Percentiles rank a stretch among this genome's conserved stretches.
These are phyloP conservation scores for Plasmodium chabaudi DNA, from an alignment of 169 alveolate genomes.

Conservation along the genomic window DNA sequence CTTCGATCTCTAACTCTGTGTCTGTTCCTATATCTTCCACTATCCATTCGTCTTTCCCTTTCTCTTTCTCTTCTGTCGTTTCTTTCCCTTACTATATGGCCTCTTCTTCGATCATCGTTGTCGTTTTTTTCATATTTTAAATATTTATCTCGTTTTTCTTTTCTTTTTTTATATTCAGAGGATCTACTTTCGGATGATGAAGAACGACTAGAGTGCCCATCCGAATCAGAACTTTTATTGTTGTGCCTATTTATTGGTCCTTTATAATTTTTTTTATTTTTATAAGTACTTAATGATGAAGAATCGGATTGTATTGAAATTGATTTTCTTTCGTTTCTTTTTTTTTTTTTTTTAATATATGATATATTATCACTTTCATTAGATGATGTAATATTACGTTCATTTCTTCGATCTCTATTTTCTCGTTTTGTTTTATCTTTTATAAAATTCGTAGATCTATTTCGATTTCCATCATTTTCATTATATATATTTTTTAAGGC, in stretches of 20 bases:
- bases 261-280: not conserved
- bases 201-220: not conserved
- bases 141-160: not conserved
- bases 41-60: not conserved
- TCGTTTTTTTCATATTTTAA: slow-evolving; percentile 2
- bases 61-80: not conserved
- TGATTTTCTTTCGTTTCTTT: not conserved
- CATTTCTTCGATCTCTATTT: not conserved
- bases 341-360: slow-evolving; percentile 1
- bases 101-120: not conserved
- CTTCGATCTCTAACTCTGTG: not conserved
- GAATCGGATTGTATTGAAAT: not conserved
- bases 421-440: not conserved
- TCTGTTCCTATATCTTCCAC: not conserved
- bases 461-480: slow-evolving; percentile 8
- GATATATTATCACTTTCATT: not conserved
- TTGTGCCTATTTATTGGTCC: not conserved
- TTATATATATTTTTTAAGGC: slow-evolving; percentile 11
- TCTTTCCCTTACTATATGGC: slow-evolving; percentile 20
- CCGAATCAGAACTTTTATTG: not conserved
- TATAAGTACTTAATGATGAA: not conserved
- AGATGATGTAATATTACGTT: not conserved
- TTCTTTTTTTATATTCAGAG: slow-evolving; percentile 22
- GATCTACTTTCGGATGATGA: slow-evolving; percentile 7
- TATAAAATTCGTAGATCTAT: not conserved